A percentile compares a stretch with the other conserved stretches of the same genome.
phyloP scores from a whole-genome alignment of 345 rosid genomes.

The Heritiera fomes region DNA sequence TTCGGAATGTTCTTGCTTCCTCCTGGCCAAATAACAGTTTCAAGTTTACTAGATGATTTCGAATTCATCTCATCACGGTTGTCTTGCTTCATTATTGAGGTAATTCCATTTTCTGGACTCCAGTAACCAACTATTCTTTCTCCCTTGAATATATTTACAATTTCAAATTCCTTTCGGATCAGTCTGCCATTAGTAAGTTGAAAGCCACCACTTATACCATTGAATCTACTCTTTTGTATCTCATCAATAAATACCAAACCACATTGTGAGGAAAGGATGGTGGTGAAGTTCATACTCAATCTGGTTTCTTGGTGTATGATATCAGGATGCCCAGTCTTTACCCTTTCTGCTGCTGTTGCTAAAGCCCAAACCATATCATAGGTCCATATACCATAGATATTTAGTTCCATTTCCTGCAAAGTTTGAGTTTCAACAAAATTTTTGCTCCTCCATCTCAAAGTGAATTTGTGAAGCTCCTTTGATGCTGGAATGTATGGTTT shows the following conservation, averaged over 20 bases:
- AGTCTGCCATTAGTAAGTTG: conserved; percentile 17
- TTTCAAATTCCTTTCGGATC: conserved; percentile 30
- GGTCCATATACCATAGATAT: conserved; percentile 30
- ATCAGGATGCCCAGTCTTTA: conserved; percentile 9
- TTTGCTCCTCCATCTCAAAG: conserved; percentile 28
- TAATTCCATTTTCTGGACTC: conserved; percentile 14
- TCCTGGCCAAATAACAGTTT: conserved; percentile 39
- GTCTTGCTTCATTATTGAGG: too few species aligned
- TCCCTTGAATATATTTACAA: conserved; percentile 36
- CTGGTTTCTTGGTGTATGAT: background rate
- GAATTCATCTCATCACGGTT: too few species aligned
- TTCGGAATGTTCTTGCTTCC: conserved; percentile 26
- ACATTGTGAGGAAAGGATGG: background rate
- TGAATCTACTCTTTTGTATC: conserved; percentile 23
- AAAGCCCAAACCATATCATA: conserved; percentile 35
- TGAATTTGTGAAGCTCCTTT: conserved; percentile 34
- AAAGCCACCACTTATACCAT: conserved; percentile 38
- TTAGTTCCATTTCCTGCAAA: background rate
- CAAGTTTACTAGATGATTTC: background rate
- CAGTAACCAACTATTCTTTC: conserved; percentile 38
- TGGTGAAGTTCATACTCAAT: too few species aligned
- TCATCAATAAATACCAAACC: conserved; percentile 23
- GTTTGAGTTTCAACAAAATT: background rate
- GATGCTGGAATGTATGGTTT: conserved; percentile 35
- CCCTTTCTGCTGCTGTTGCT: conserved; percentile 29